phyloP scores from a whole-genome alignment of 2,329 filamentous ascomycete species.

The Colletotrichum lentis region DNA sequence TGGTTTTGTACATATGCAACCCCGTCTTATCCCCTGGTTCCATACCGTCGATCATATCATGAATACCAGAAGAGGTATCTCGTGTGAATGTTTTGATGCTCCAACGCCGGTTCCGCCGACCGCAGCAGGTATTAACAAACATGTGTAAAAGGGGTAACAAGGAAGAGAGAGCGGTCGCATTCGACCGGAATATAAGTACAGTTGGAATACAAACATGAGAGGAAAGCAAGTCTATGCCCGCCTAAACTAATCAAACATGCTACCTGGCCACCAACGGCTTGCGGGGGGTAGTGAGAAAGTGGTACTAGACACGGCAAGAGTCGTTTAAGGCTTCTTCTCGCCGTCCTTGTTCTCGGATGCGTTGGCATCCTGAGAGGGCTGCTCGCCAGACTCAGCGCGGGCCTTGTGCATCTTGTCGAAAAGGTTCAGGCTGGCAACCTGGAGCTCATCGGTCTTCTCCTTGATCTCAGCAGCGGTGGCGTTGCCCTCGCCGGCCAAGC shows the following conservation, averaged over 20 bases:
- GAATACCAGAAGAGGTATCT: conserved; percentile 53
- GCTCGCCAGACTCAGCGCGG: conserved; percentile 71
- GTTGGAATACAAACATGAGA: conserved; percentile 53
- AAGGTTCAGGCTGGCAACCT: conserved; percentile 92
- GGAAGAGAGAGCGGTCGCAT: conserved; percentile 43
- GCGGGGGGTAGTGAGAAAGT: conserved; percentile 7
- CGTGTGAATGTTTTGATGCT: conserved; percentile 58
- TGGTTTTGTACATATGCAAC: conserved; percentile 55
- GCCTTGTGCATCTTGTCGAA: conserved; percentile 99
- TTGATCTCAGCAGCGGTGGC: conserved; percentile 93
- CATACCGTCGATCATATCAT: conserved; percentile 57
- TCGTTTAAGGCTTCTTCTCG: conserved; percentile 71
- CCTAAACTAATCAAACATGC: conserved; percentile 47
- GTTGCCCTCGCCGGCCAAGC: conserved; percentile 87
- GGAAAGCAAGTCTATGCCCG: conserved; percentile 48
- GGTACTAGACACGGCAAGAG: conserved; percentile 42
- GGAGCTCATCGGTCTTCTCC: conserved; percentile 98
- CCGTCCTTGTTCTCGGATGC: conserved; percentile 67
- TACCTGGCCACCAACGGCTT: conserved; percentile 6
- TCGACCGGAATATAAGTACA: conserved; percentile 61
- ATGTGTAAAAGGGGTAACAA: conserved; percentile 53
- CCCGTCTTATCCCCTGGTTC: conserved; percentile 51
- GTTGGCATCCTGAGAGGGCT: conserved; percentile 69
- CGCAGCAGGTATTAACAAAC: conserved; percentile 56
- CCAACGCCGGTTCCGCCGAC: conserved; percentile 60